These are phyloP conservation scores for Cnidoscolus chayamansa DNA, from an alignment of 441 rosid species.

Conservation along the genomic window DNA sequence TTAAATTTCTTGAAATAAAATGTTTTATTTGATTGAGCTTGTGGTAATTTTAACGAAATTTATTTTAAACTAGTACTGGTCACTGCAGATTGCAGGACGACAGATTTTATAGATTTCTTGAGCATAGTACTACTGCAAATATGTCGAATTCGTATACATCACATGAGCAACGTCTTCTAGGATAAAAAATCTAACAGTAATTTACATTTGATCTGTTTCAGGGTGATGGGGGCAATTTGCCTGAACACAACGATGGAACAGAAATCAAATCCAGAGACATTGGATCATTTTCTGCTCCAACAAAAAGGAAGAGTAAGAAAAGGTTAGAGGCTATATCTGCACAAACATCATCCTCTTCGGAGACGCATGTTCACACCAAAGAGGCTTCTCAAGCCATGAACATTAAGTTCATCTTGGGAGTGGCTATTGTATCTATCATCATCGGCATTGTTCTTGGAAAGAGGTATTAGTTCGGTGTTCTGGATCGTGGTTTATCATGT, in stretches of 20 bases:
- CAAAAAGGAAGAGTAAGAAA: slow-evolving; percentile 79
- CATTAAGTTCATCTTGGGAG: slow-evolving; percentile 53
- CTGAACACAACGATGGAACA: slow-evolving; percentile 37
- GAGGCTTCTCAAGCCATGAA: slow-evolving; percentile 40
- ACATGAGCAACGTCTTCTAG: background rate
- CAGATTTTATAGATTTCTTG: no score
- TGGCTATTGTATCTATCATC: slow-evolving; percentile 69
- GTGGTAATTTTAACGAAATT: no score
- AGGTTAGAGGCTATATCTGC: slow-evolving; percentile 51
- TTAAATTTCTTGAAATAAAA: no score
- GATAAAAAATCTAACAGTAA: background rate
- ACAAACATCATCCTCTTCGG: slow-evolving; percentile 39
- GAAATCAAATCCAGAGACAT: slow-evolving; percentile 84
- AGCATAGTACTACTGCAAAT: no score
- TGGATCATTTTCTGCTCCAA: slow-evolving; percentile 55
- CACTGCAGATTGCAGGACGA: background rate
- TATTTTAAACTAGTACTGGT: background rate
- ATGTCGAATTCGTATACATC: no score
- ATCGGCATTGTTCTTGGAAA: slow-evolving; percentile 77
- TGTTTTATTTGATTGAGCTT: no score
- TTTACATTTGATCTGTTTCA: slow-evolving; percentile 29
- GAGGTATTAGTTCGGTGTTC: slow-evolving; percentile 49
- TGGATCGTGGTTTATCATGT: slow-evolving; percentile 17
- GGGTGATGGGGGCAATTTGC: slow-evolving; percentile 29
- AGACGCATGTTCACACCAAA: slow-evolving; percentile 29